phyloP scores from a whole-genome alignment of 2,329 filamentous ascomycete species.

The Ceratocystis harringtonii region DNA sequence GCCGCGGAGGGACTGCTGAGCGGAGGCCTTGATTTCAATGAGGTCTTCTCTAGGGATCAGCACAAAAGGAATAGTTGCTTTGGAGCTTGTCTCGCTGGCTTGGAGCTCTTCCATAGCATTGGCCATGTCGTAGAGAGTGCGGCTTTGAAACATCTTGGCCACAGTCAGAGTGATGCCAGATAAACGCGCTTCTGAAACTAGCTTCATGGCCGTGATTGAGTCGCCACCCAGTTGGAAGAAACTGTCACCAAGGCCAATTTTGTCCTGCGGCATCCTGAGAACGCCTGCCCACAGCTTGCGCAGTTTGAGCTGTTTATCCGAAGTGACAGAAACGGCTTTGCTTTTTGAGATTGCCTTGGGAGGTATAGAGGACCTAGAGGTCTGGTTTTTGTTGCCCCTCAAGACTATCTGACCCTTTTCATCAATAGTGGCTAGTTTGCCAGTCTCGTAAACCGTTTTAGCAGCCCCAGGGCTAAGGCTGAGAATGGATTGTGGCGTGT shows the following conservation, averaged over 20 bases:
- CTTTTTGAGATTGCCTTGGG: slow-evolving; percentile 9
- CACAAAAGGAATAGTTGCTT: slow-evolving; percentile 33
- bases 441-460: slow-evolving; percentile 27
- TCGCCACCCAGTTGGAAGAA: slow-evolving; percentile 48
- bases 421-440: slow-evolving; percentile 28
- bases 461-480: slow-evolving; percentile 14
- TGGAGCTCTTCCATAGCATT: slow-evolving; percentile 30
- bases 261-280: slow-evolving; percentile 29
- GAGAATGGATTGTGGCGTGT: slow-evolving; percentile 23
- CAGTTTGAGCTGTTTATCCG: slow-evolving; percentile 31
- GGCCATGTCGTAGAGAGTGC: slow-evolving; percentile 38
- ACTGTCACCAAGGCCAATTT: slow-evolving; percentile 39
- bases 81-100: slow-evolving; percentile 11
- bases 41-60: slow-evolving; percentile 21
- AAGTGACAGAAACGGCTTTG: slow-evolving; percentile 27
- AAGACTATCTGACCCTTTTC: slow-evolving; percentile 23
- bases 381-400: slow-evolving; percentile 18
- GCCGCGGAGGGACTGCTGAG: slow-evolving; percentile 36
- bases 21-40: slow-evolving; percentile 27
- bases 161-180: slow-evolving; percentile 37
- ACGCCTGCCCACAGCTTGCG: slow-evolving; percentile 35
- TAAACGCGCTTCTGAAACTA: slow-evolving; percentile 39
- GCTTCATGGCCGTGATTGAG: slow-evolving; percentile 45
- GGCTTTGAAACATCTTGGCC: slow-evolving; percentile 38
- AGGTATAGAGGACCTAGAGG: slow-evolving; percentile 4